Evolutionary conservation across 75 land plant genomes (phyloP), one percentile per base, ranked within the genome.

Genomic region (Pinus tabuliformis): DNA sequence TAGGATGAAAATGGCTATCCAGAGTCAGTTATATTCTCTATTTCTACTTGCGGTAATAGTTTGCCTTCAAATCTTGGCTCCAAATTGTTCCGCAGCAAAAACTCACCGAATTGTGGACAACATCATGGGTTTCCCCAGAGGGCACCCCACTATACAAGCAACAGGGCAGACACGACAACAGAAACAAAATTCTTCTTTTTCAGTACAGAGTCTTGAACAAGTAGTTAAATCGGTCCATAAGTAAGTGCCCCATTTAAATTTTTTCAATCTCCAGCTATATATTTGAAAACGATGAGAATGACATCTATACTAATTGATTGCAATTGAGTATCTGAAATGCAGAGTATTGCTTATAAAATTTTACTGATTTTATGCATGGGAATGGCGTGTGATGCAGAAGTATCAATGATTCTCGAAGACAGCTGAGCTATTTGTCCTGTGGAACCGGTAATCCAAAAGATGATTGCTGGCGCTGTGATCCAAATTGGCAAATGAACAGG

Each of bases 361-460:
- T 20, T 54, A 73, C 49, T 42, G 49, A 49, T 49, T 49, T 49
- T 49, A 0, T 49, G 52, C 9, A 49, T 49, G 8, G 52, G 16
- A 4, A 8, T 73, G 56, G 75, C 18, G 14, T 16, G 30, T 14
- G 21, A 6, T 73, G 33, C n/a, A 73, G 75, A 5, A 56, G 63
- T 26, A 73, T 73, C 37, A 73, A 73, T 18, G 75, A 56, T 26
- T 73, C 75, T 58, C 26, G 75, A 59, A 36, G 75, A 56, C 33
- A 73, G 75, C 28, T 73, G 6, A 56, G 28, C 24, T 54, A 54
- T 24, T 16, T 73, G 75, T 62, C 71, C 7, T 78, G 80, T 21
- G 80, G 78, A 56, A 80, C 83, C 12, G 83, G 83, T 8, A 81
- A 81, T 79, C 85, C 85, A 4, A 83, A 81, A n/a, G 85, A 83